Evolutionary conservation across 2,329 filamentous ascomycete genomes (phyloP), one percentile per base, ranked within the genome.

Genomic region (Podosphaera xanthii): DNA sequence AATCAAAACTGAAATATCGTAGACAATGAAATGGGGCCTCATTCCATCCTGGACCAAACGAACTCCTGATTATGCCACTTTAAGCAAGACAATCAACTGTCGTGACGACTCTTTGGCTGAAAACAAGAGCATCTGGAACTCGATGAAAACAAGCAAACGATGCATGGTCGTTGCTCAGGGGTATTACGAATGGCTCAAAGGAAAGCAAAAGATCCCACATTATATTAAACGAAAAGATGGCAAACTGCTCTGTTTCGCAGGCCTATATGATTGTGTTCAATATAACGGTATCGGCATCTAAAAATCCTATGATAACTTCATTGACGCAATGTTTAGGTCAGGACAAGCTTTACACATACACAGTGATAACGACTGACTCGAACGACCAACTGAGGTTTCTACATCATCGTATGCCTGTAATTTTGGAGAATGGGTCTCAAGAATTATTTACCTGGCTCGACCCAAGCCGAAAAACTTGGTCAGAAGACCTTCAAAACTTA

Each of bases 11-110:
- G 9, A 52, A 12, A 52, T 33, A 9, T 35, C 35, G 6, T 34
- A 96, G 69, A 77, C 82, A 1, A 97, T 97, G 86, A 91, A 88
- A 77, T 98, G 92, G 92, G 92, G 91, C 0, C 77, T 98, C 5
- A 76, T 97, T 12, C 91, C 92, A 0, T 95, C 84, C 70, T 97
- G 91, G 91, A 94, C 87, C 2, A 94, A 91, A 52, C 78, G 84
- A 10, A 82, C 82, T 58, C 87, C 88, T 0, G 82, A 88, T 67
- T 91, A 92, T 66, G 76, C 79, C 34, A 81, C 82, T 0, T 76
- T 88, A 70, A 77, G 94, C 75, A 87, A 85, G 67, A 95, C 89
- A 0, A 97, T 97, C 71, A 97, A 98, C 71, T 97, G 91, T 69
- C 83, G 91, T 2, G 87, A 91, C 67, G 91, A 97, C 71, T 92